phyloP scores from a whole-genome alignment of 208 protist species.

The Leishmania tarentolae region DNA sequence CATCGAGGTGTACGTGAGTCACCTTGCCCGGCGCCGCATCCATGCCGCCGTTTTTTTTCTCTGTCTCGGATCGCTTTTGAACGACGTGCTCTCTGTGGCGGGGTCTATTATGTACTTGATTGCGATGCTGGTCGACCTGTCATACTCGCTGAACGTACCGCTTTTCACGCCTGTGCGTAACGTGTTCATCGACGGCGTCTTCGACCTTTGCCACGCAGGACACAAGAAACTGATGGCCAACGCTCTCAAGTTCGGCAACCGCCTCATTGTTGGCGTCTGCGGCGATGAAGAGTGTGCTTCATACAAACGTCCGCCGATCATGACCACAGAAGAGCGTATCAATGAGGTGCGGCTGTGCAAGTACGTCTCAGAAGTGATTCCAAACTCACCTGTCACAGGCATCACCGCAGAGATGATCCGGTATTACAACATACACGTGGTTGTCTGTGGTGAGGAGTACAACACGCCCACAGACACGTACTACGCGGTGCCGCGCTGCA shows the following conservation, averaged over 20 bases:
- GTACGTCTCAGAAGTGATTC: constrained; percentile 91
- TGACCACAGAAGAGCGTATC: constrained; percentile 89
- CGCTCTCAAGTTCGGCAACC: constrained; percentile 85
- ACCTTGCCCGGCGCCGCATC: constrained; percentile 81
- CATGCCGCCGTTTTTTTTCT: constrained; percentile 87
- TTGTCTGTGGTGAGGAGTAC: constrained; percentile 93
- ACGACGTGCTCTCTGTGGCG: constrained; percentile 77
- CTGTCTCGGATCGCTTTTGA: constrained; percentile 84
- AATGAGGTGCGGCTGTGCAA: constrained; percentile 90
- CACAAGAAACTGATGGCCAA: constrained; percentile 91
- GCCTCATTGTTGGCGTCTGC: constrained; percentile 92
- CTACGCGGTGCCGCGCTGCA: constrained; percentile 79
- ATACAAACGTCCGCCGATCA: constrained; percentile 94
- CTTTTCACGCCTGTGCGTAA: constrained; percentile 91
- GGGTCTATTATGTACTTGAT: constrained; percentile 77
- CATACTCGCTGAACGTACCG: constrained; percentile 85
- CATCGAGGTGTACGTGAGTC: constrained; percentile 87
- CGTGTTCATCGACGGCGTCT: constrained; percentile 93
- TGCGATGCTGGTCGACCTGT: constrained; percentile 86
- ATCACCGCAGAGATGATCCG: constrained; percentile 90
- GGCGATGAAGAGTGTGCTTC: constrained; percentile 82
- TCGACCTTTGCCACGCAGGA: constrained; percentile 92
- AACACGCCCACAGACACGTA: constrained; percentile 86
- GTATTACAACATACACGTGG: constrained; percentile 92
- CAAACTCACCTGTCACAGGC: constrained; percentile 82